Percentiles rank a stretch among this genome's conserved stretches.
Evolutionary conservation across 2,329 filamentous ascomycete genomes (phyloP).

Genomic region (Dendryphion nanum): DNA sequence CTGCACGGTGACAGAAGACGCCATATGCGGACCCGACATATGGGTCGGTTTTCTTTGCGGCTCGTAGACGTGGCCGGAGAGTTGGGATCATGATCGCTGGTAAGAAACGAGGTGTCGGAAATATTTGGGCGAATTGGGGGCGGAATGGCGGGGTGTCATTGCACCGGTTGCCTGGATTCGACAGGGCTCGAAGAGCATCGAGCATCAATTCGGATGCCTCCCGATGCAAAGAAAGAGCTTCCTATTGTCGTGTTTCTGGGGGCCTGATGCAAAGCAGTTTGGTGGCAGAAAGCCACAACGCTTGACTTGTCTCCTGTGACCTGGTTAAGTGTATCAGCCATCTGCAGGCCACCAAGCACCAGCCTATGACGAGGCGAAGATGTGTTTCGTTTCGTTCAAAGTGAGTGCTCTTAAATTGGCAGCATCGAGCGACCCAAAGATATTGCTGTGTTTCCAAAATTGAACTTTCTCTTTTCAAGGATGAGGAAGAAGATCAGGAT

Average conservation of each 20-base stretch:
- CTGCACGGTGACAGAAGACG: constrained; percentile 6
- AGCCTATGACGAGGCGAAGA: too few species aligned
- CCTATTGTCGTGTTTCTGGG: neutral
- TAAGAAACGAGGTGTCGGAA: constrained; percentile 13
- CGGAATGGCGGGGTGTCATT: constrained; percentile 7
- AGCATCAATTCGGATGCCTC: neutral
- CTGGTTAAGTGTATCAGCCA: constrained; percentile 3
- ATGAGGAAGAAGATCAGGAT: too few species aligned
- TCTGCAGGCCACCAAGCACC: too few species aligned
- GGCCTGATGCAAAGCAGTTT: neutral
- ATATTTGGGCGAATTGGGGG: constrained; percentile 14
- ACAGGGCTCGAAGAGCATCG: neutral
- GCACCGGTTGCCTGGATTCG: constrained; percentile 6
- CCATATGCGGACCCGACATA: constrained; percentile 13
- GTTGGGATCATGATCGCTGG: constrained; percentile 2
- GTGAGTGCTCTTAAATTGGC: too few species aligned
- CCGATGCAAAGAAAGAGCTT: neutral
- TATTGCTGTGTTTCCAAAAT: too few species aligned
- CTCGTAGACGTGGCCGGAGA: constrained; percentile 11
- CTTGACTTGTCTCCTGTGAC: neutral
- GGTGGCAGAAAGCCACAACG: constrained; percentile 7
- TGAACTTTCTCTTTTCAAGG: too few species aligned
- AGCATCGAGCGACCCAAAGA: too few species aligned
- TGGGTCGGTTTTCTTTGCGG: constrained; percentile 15
- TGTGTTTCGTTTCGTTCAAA: too few species aligned